Base-by-base conservation (phyloP, 768 basidiomycete species). In the Serpula lacrymans region DNA sequence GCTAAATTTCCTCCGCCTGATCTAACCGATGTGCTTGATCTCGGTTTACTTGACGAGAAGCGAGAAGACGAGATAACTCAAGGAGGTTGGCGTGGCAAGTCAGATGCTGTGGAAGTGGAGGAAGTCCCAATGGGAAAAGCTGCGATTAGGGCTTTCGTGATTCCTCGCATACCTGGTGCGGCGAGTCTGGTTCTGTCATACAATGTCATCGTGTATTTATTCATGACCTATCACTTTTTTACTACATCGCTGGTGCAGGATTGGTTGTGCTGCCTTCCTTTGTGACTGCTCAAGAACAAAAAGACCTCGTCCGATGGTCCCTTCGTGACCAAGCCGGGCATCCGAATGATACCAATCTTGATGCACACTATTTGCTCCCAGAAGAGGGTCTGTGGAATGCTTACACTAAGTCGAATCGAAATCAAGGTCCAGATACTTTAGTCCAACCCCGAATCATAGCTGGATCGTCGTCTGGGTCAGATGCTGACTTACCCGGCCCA, bases 281-380 rank as follows among this genome's bases (percentile, higher is more conserved):
- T 53, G 53, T 96, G 13, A 67, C 80, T 2, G 64, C 64, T 0
- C 54, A 64, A 13, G 70, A 79, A 26, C 95, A 98, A 55, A 74
- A 80, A 17, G 58, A 71, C 1, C 74, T 97, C 4, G 71, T 88
- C 18, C 64, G 63, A 40, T 87, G 88, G 77, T 77, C 88, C 17
- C 76, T 99, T 6, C 55, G 69, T 8, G 74, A 84, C 14, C 90
- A 94, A 50, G 85, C 93, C 1, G 71, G 72, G 3, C 62, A 71
- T 26, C 89, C 91, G 0, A 96, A 96, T 57, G 83, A 87, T 41
- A 94, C 90, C 0, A 95, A 92, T 50, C 80, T 97, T 16, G 87
- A 94, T 41, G 76, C 80, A 0, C 95, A 97, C 59, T 96, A 95
- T 53, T 33, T 68, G 30, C 68, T 96, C 6, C 94, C 95, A 0